phyloP scores from a whole-genome alignment of 495 filamentous ascomycete species.

The Podospora pseudocomata region DNA sequence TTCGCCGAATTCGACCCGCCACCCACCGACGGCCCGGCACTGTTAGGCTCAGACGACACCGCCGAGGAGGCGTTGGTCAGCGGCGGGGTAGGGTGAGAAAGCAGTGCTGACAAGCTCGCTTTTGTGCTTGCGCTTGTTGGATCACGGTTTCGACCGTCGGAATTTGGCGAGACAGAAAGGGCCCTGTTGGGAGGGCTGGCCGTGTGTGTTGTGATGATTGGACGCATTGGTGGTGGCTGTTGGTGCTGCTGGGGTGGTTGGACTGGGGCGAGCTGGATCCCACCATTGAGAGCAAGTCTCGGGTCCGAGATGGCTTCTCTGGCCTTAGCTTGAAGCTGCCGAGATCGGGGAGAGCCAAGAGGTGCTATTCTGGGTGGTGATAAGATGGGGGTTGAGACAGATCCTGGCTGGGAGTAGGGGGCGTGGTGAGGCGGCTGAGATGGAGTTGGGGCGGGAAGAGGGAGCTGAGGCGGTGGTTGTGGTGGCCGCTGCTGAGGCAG shows the following conservation, averaged over 20 bases:
- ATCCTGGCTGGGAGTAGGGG: slow-evolving; percentile 6
- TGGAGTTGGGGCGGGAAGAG: slow-evolving; percentile 10
- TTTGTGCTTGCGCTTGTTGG: slow-evolving; percentile 29
- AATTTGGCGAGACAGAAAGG: slow-evolving; percentile 32
- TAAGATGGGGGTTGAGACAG: not conserved
- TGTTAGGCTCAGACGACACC: not conserved
- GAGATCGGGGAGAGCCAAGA: slow-evolving; percentile 37
- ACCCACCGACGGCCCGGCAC: not conserved
- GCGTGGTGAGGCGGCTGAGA: slow-evolving; percentile 14
- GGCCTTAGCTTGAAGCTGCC: slow-evolving; percentile 34
- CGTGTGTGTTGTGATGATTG: slow-evolving; percentile 19
- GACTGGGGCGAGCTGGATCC: slow-evolving; percentile 15
- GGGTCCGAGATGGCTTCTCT: slow-evolving; percentile 39
- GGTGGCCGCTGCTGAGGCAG: slow-evolving; percentile 9
- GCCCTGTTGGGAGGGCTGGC: slow-evolving; percentile 19
- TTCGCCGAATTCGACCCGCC: not conserved
- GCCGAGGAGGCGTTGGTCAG: not conserved
- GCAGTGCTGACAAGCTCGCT: slow-evolving; percentile 28
- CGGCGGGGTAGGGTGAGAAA: not conserved
- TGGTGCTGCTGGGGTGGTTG: slow-evolving; percentile 12
- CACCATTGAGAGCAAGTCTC: slow-evolving; percentile 26
- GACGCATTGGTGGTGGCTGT: not conserved
- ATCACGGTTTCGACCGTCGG: slow-evolving; percentile 14
- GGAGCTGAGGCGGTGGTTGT: slow-evolving; percentile 16
- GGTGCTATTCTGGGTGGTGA: slow-evolving; percentile 4